A percentile compares a stretch with the other conserved stretches of the same genome.
phyloP scores from a whole-genome alignment of 1,284 basidiomycete genomes.

The Tilletia walkeri region DNA sequence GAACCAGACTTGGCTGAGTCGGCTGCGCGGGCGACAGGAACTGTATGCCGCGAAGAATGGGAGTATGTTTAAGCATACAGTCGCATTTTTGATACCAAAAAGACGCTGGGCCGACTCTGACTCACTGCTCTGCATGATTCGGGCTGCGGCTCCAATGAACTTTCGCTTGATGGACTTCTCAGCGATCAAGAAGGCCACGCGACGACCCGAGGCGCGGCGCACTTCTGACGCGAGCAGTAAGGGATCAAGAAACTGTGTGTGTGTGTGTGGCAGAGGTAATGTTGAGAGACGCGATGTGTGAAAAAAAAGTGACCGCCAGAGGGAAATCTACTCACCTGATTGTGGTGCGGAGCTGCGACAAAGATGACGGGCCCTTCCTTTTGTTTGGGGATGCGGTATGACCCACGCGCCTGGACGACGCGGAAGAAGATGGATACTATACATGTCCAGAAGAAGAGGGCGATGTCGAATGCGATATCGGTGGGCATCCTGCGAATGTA shows the following conservation, averaged over 20 bases:
- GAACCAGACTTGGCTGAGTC: conserved; percentile 79
- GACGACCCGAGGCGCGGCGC: conserved; percentile 73
- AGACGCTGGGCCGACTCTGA: conserved; percentile 31
- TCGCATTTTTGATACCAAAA: neutral
- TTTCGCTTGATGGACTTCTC: conserved; percentile 82
- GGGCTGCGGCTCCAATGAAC: conserved; percentile 77
- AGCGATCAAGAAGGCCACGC: conserved; percentile 87
- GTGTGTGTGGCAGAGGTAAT: neutral
- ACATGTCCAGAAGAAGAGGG: conserved; percentile 63
- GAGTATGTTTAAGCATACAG: too few relatives aligned
- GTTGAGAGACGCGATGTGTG: neutral
- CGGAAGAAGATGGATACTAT: conserved; percentile 96
- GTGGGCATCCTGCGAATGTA: conserved; percentile 42
- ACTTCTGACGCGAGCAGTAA: conserved; percentile 84
- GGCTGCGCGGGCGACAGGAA: conserved; percentile 83
- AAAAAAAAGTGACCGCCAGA: neutral
- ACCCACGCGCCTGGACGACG: conserved; percentile 83
- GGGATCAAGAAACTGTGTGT: conserved; percentile 84
- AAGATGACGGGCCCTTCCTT: conserved; percentile 87
- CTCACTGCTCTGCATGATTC: conserved; percentile 87
- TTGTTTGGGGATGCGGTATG: conserved; percentile 79
- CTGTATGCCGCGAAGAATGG: conserved; percentile 27
- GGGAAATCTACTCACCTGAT: conserved; percentile 67
- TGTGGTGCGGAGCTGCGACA: conserved; percentile 93
- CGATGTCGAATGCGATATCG: conserved; percentile 56